phyloP scores from a whole-genome alignment of 139 green algal genomes.

The Spirogloea muscicola region DNA sequence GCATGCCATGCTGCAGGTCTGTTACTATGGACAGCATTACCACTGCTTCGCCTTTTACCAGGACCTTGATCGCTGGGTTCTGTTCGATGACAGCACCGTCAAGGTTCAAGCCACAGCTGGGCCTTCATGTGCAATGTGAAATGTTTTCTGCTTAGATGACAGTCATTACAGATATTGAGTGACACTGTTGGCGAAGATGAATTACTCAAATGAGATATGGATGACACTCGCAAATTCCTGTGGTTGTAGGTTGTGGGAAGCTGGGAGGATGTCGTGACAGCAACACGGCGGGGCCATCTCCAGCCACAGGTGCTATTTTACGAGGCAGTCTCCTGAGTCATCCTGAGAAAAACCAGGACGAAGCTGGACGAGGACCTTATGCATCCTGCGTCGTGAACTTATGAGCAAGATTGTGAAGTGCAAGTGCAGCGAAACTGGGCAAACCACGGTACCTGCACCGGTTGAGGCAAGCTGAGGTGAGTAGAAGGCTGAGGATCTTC shows the following conservation, averaged over 20 bases:
- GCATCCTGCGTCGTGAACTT: too few species aligned
- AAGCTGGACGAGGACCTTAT: too few species aligned
- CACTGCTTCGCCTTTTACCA: conserved; percentile 71
- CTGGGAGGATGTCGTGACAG: conserved; percentile 19
- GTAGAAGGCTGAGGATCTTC: too few species aligned
- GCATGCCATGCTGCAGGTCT: conserved; percentile 63
- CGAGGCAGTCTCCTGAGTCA: too few species aligned
- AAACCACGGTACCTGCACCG: too few species aligned
- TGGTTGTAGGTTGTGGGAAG: conserved; percentile 21
- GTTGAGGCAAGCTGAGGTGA: too few species aligned
- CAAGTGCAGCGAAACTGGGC: too few species aligned
- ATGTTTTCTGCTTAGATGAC: not conserved
- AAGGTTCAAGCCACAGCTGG: conserved; percentile 53
- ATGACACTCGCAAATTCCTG: not conserved
- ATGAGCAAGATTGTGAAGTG: too few species aligned
- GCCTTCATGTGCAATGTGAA: not conserved
- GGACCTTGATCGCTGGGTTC: conserved; percentile 69
- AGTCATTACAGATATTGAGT: not conserved
- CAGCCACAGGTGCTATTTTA: conserved; percentile 34
- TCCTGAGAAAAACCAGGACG: too few species aligned
- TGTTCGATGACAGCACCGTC: conserved; percentile 67
- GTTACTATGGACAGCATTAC: conserved; percentile 87
- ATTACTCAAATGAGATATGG: not conserved
- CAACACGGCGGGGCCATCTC: conserved; percentile 12
- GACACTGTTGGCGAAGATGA: not conserved